A percentile compares a stretch with the other conserved stretches of the same genome.
Conservation (phyloP, 2,329 filamentous ascomycete species). For the Paraconiothyrium brasiliense region DNA sequence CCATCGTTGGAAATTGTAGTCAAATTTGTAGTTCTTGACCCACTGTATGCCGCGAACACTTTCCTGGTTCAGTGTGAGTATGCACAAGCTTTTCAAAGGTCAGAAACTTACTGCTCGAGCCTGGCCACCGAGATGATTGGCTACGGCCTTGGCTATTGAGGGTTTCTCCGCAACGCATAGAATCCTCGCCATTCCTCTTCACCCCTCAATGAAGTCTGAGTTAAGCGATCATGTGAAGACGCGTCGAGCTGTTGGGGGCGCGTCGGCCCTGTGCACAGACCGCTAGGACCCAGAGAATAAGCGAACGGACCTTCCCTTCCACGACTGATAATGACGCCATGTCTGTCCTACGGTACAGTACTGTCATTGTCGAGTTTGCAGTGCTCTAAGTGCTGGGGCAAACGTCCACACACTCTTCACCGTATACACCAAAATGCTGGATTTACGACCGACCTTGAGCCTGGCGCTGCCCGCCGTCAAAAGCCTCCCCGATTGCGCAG, state of each 20-base stretch:
- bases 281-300: slow-evolving; percentile 8
- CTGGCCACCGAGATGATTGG: slow-evolving; percentile 86
- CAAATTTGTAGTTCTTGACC: slow-evolving; percentile 94
- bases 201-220: slow-evolving; percentile 12
- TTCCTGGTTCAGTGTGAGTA: slow-evolving; percentile 59
- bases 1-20: slow-evolving; percentile 88
- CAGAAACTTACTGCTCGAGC: slow-evolving; percentile 67
- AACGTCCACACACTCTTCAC: background rate
- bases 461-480: slow-evolving; percentile 74
- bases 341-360: background rate
- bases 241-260: slow-evolving; percentile 37
- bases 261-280: slow-evolving; percentile 29
- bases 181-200: slow-evolving; percentile 60
- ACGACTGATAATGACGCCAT: slow-evolving; percentile 39
- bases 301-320: slow-evolving; percentile 17
- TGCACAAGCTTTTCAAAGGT: background rate
- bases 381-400: background rate
- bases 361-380: slow-evolving; percentile 1
- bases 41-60: slow-evolving; percentile 74
- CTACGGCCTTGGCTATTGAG: slow-evolving; percentile 94
- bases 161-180: slow-evolving; percentile 88
- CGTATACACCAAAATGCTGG: slow-evolving; percentile 55
- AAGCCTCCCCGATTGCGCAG: slow-evolving; percentile 76
- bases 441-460: slow-evolving; percentile 35
- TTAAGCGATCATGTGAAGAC: slow-evolving; percentile 46